Evolutionary conservation across 495 filamentous ascomycete genomes (phyloP).

Genomic region (Xylaria acuta): DNA sequence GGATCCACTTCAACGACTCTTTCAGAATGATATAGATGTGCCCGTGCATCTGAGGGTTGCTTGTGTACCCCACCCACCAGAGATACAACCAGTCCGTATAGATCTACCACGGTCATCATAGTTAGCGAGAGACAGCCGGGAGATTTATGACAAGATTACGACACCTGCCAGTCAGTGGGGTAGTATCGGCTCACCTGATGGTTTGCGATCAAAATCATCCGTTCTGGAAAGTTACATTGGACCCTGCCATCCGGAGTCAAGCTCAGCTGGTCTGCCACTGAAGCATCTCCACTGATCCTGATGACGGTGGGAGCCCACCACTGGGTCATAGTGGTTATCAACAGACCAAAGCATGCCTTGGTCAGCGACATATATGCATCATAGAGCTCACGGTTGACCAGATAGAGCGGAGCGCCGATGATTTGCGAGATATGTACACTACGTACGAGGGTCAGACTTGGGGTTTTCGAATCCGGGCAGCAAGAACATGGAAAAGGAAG

Average conservation of each 20-base stretch:
- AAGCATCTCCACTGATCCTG: conserved; percentile 76
- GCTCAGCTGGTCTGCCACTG: conserved; percentile 70
- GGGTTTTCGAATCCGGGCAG: neutral
- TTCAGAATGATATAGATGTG: conserved; percentile 86
- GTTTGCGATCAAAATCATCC: conserved; percentile 81
- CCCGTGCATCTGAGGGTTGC: conserved; percentile 71
- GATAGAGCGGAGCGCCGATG: conserved; percentile 72
- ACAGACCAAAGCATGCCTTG: conserved; percentile 75
- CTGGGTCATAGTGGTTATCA: conserved; percentile 77
- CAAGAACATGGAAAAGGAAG: conserved; percentile 9
- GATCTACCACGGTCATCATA: conserved; percentile 51
- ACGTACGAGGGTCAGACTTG: conserved; percentile 26
- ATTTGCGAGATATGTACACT: conserved; percentile 71
- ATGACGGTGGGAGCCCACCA: conserved; percentile 82
- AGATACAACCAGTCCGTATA: conserved; percentile 91
- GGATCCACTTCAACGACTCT: conserved; percentile 79
- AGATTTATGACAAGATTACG: neutral
- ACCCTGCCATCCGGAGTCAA: conserved; percentile 69
- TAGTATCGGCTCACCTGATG: conserved; percentile 64
- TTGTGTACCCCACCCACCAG: conserved; percentile 85
- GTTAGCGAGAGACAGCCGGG: conserved; percentile 24
- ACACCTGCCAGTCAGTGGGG: neutral
- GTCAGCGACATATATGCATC: conserved; percentile 80
- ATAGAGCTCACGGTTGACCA: conserved; percentile 70
- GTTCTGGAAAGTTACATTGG: conserved; percentile 75